A percentile compares a stretch with the other conserved stretches of the same genome.
These are phyloP conservation scores for Leucaena leucocephala DNA, from an alignment of 306 rosid genomes.

Conservation along the genomic window DNA sequence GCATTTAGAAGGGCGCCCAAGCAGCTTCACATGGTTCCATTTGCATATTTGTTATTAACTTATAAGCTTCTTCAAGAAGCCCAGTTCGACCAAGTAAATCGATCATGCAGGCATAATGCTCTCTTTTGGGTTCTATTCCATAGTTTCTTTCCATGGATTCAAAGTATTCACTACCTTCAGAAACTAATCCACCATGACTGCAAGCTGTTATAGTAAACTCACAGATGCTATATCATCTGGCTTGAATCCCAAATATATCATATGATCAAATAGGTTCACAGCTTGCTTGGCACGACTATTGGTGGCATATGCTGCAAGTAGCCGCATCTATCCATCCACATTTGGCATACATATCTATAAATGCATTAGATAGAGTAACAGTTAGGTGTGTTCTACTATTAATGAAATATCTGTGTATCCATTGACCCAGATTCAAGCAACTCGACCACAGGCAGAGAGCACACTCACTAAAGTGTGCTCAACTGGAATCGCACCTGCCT, in stretches of 20 bases:
- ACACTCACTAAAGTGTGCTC: conserved; percentile 76
- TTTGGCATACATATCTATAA: conserved; percentile 78
- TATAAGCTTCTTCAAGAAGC: conserved; percentile 62
- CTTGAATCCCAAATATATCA: conserved; percentile 45
- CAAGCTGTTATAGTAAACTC: conserved; percentile 76
- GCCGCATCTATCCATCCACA: conserved; percentile 69
- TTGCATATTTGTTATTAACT: conserved; percentile 65
- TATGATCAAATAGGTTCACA: conserved; percentile 52
- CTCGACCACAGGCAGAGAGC: conserved; percentile 81
- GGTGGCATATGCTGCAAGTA: conserved; percentile 62
- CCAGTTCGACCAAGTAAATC: conserved; percentile 76
- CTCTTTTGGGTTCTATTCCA: conserved; percentile 62
- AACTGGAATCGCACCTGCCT: conserved; percentile 41
- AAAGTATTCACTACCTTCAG: conserved; percentile 57
- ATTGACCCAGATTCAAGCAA: conserved; percentile 57
- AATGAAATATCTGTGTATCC: conserved; percentile 57
- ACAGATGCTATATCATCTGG: conserved; percentile 69
- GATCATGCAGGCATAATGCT: conserved; percentile 73
- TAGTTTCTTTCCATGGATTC: conserved; percentile 52
- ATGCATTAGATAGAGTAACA: conserved; percentile 59
- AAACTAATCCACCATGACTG: conserved; percentile 70
- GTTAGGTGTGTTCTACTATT: conserved; percentile 37
- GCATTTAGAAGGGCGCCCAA: conserved; percentile 85
- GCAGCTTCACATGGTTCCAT: conserved; percentile 71
- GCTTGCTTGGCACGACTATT: conserved; percentile 65